Evolutionary conservation across 73 alveolate genomes (phyloP).

Genomic region (Uronychia binucleata): DNA sequence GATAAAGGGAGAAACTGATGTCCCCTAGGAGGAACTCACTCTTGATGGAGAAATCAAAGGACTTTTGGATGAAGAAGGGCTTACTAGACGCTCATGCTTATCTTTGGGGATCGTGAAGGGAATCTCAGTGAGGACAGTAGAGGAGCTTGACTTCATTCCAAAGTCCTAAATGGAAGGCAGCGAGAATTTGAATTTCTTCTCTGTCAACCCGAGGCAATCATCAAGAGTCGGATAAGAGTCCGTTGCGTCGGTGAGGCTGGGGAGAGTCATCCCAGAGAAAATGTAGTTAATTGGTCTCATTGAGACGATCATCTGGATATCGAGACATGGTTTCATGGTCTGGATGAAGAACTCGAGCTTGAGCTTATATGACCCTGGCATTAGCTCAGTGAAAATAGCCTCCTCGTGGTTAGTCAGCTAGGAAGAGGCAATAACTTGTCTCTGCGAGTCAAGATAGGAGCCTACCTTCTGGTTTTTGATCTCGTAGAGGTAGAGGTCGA

Average conservation of each 20-base stretch:
- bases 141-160: too few species aligned
- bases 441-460: not conserved
- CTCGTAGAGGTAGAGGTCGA: not conserved
- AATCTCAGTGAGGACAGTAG: not conserved
- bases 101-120: not conserved
- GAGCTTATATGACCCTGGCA: not conserved
- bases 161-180: too few species aligned
- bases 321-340: not conserved
- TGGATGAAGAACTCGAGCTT: not conserved
- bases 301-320: not conserved
- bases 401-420: not conserved
- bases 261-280: not conserved
- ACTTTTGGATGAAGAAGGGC: not conserved
- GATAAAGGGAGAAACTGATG: not conserved
- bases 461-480: not conserved
- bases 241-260: not conserved
- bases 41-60: not conserved
- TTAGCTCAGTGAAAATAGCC: not conserved
- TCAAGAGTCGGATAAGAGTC: not conserved
- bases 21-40: not conserved
- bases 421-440: not conserved
- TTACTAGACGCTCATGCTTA: not conserved
- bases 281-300: not conserved
- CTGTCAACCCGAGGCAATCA: not conserved
- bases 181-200: not conserved